A percentile compares a stretch with the other conserved stretches of the same genome.
Conservation (phyloP, 306 rosid genomes). For the Erythrophleum fordii region DNA sequence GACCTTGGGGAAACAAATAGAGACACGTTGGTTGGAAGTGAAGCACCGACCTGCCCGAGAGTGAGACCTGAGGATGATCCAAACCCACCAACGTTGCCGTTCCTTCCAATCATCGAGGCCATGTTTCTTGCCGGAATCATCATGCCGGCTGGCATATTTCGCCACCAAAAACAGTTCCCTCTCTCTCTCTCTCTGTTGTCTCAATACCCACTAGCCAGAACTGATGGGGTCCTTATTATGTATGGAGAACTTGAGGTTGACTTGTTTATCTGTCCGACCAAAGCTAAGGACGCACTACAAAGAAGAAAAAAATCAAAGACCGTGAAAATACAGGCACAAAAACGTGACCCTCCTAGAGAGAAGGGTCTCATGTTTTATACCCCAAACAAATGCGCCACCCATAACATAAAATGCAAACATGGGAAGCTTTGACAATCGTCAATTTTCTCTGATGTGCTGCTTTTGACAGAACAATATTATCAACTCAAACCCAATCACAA, state of each 20-base stretch:
- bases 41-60: constrained; percentile 75
- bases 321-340: not conserved
- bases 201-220: not conserved
- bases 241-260: not conserved
- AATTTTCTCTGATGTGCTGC: constrained; percentile 7
- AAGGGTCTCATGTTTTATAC: not conserved
- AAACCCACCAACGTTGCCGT: constrained; percentile 58
- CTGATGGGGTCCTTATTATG: not conserved
- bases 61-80: constrained; percentile 76
- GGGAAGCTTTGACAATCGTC: constrained; percentile 41
- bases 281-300: constrained; percentile 25
- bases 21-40: not conserved
- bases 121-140: constrained; percentile 75
- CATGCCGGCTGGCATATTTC: constrained; percentile 69
- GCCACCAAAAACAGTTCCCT: constrained; percentile 6
- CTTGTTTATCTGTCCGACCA: not conserved
- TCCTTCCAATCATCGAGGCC: constrained; percentile 72
- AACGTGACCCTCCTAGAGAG: constrained; percentile 26
- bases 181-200: not conserved
- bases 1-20: not conserved
- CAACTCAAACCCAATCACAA: constrained; percentile 32
- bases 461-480: constrained; percentile 41
- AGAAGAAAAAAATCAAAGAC: constrained; percentile 2
- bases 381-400: not conserved
- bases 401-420: constrained; percentile 35